Conservation (phyloP, 352 stramenopile genomes). For the Phytophthora syringae region DNA sequence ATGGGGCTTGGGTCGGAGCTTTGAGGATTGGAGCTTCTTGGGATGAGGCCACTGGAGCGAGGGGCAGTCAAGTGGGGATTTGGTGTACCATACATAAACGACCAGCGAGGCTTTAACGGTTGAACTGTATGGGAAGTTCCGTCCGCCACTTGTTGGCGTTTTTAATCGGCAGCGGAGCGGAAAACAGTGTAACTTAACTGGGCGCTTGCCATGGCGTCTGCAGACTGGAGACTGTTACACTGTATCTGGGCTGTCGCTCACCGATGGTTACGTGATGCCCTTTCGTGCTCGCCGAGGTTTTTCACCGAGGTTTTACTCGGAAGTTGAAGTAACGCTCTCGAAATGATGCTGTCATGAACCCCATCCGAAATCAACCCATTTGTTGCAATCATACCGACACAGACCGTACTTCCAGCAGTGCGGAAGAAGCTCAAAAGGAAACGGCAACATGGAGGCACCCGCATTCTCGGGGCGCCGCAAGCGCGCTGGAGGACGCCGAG, state of each 20-base stretch:
- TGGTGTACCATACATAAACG: background rate
- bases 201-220: too few relatives aligned
- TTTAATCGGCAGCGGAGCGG: too few relatives aligned
- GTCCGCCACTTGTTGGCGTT: too few relatives aligned
- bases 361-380: background rate
- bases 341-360: background rate
- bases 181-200: too few relatives aligned
- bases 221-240: too few relatives aligned
- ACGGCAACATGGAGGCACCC: slow-evolving; percentile 38
- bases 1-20: background rate
- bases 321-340: background rate
- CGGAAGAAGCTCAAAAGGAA: slow-evolving; percentile 11
- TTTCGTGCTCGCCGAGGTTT: slow-evolving; percentile 20
- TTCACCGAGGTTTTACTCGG: background rate
- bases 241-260: too few relatives aligned
- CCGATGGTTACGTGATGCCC: too few relatives aligned
- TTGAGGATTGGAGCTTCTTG: too few relatives aligned
- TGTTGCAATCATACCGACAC: background rate
- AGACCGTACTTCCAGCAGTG: slow-evolving; percentile 10
- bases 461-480: slow-evolving; percentile 33
- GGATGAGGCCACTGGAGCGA: too few relatives aligned
- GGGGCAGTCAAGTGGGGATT: background rate
- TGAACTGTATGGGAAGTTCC: too few relatives aligned
- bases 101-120: background rate
- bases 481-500: slow-evolving; percentile 40